Evolutionary conservation across 2,329 filamentous ascomycete genomes (phyloP).

Genomic region (Fusarium tricinctum): DNA sequence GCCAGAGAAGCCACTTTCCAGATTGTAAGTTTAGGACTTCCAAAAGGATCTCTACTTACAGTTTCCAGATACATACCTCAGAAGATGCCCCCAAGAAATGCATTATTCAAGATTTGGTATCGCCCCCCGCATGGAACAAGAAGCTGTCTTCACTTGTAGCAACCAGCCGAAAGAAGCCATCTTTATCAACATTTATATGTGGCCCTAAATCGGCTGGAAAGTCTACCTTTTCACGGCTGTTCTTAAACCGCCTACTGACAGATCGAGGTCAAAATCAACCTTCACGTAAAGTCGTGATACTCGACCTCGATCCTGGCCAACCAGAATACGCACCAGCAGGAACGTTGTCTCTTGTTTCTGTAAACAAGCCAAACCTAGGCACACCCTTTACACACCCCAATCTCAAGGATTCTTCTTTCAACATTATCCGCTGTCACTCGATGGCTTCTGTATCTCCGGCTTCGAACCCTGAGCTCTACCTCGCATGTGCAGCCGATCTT

Average conservation of each 20-base stretch:
- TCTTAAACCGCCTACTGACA: conserved; percentile 77
- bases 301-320: conserved; percentile 84
- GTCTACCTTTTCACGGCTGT: conserved; percentile 77
- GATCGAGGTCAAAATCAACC: conserved; percentile 24
- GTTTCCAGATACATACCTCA: conserved; percentile 65
- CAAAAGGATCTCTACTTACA: conserved; percentile 33
- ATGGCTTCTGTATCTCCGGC: conserved; percentile 75
- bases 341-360: conserved; percentile 74
- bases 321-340: conserved; percentile 81
- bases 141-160: conserved; percentile 63
- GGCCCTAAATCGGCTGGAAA: conserved; percentile 82
- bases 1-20: conserved; percentile 57
- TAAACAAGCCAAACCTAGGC: conserved; percentile 73
- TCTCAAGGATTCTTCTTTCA: conserved; percentile 52
- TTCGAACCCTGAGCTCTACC: conserved; percentile 76
- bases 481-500: conserved; percentile 74
- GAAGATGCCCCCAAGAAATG: conserved; percentile 65
- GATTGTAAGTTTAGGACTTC: conserved; percentile 59
- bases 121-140: conserved; percentile 73
- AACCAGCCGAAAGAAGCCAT: conserved; percentile 52
- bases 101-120: conserved; percentile 67
- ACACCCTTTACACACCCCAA: conserved; percentile 75
- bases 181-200: conserved; percentile 69
- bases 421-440: conserved; percentile 72
- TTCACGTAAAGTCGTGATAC: conserved; percentile 63